Percentiles rank a stretch among this genome's conserved stretches.
Evolutionary conservation across 495 filamentous ascomycete species (phyloP).

Genomic region (Haplographium delicatum): DNA sequence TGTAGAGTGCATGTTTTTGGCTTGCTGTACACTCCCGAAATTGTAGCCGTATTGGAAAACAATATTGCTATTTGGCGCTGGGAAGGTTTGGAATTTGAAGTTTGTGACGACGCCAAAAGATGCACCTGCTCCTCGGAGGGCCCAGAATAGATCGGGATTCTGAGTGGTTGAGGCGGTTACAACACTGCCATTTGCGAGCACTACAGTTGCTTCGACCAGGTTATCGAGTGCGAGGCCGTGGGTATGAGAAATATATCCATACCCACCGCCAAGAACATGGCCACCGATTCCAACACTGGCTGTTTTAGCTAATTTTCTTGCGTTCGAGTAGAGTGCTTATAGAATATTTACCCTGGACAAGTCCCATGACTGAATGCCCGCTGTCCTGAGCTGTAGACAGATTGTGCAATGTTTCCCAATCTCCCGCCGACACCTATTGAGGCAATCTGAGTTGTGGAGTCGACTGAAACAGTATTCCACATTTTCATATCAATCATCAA

Average conservation of each 20-base stretch:
- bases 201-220: conserved; percentile 52
- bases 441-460: conserved; percentile 30
- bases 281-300: conserved; percentile 57
- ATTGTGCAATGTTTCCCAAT: conserved; percentile 54
- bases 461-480: conserved; percentile 29
- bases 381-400: conserved; percentile 52
- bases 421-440: conserved; percentile 59
- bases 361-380: conserved; percentile 64
- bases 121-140: conserved; percentile 53
- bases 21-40: too few relatives aligned
- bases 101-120: conserved; percentile 59
- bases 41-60: too few relatives aligned
- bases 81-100: conserved; percentile 55
- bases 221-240: conserved; percentile 62
- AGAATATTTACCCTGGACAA: conserved; percentile 37
- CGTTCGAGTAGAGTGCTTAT: neutral
- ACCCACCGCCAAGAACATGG: conserved; percentile 67
- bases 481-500: conserved; percentile 52
- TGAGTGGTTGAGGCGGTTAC: conserved; percentile 6
- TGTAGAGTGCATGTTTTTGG: conserved; percentile 47
- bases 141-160: conserved; percentile 31
- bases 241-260: conserved; percentile 54
- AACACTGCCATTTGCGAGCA: conserved; percentile 35
- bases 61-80: too few relatives aligned
- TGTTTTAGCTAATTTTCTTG: neutral